Base-by-base conservation (phyloP, 1,284 basidiomycete species). In the Moniliella sp. region DNA sequence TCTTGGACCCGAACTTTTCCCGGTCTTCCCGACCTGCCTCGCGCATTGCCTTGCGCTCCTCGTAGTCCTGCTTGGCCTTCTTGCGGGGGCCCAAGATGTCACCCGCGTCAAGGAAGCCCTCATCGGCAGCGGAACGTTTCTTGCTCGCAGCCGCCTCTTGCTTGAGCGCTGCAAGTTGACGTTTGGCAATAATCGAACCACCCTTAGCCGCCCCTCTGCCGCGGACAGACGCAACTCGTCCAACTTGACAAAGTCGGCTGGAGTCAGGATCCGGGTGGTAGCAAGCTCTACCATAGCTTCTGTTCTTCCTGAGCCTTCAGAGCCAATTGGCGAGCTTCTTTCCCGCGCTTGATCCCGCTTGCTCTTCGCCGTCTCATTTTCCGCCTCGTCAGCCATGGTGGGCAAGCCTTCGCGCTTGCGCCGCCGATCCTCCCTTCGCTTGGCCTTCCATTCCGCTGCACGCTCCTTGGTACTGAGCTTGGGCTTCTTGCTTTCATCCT, bases 191-290 rank as follows among this genome's bases (percentile, higher is more conserved):
- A 0, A 42, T 35, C 8, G 51, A 50, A 18, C 54, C 49, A 13
- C 37, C 33, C 11, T 50, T 35, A 17, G 46, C 52, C 15, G 82
- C 75, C 18, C 70, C 72, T 74, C 68, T 11, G 80, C 80, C 0
- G 76, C 78, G 2, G 45, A 42, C 36, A 83, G 69, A 5, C 78
- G 76, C 5, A 97, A 72, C 49, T 93, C 81, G 50, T 82, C 81
- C 35, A 97, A 70, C 31, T 93, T 66, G 0, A 80, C 80, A 61
- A 94, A 97, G 63, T 99, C 88, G 16, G 86, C 86, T 0, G 91
- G 91, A 0, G 91, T 97, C 19, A 97, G 72, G 52, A 99, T 97
- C 81, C 86, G 47, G 16, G 76, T 78, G 1, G 75, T 81, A 3
- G 78, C 79, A 11, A 63, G 49, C 25, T 43, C 46, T 5, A 57